Base-by-base conservation (phyloP, 2,329 filamentous ascomycete species). In the Ophiognomonia clavigignenti-juglandacearum region DNA sequence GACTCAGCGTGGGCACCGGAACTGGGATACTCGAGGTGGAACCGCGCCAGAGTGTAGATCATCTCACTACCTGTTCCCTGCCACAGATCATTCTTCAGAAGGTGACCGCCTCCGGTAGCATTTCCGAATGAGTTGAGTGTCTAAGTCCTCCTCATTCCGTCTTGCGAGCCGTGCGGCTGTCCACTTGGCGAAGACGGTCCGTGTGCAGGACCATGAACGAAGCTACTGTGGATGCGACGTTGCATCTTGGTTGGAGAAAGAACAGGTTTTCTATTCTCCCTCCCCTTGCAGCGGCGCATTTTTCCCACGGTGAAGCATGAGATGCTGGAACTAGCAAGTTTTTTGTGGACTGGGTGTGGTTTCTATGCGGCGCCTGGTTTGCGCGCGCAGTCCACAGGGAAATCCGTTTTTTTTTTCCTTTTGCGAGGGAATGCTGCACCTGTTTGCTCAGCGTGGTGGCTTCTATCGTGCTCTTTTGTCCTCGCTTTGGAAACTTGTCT, bases 371-470 rank as follows among this genome's bases (percentile, higher is more conserved):
- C 53, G 59, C 62, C 62, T 62, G 6, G 48, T 39, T 13, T 39
- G 52, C 63, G 63, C 19, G 61, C 57, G 50, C 54, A 54, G 34
- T 18, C 18, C 16, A 19, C n/a, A 16, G 34, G n/a, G 10, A n/a
- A n/a, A n/a, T n/a, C 20, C 20, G 31, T 16, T 34, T 22, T 14
- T 16, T 9, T 8, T 20, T 26, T 26, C 6, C 24, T 52, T 59
- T 59, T 54, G 49, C 57, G 60, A 58, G 60, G 64, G 60, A 59
- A 20, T 56, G 59, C 60, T 60, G 60, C 60, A 36, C 63, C 63
- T 67, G 64, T 62, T 65, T 60, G 64, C 59, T 63, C 44, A 41
- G 38, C 34, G 37, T 57, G 56, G 57, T 66, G 61, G 61, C 61
- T 10, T n/a, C n/a, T 55, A 58, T 64, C 39, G 24, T 43, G 50